These are phyloP conservation scores for Gossypium mustelinum DNA, from an alignment of 345 rosid species.

Conservation along the genomic window DNA sequence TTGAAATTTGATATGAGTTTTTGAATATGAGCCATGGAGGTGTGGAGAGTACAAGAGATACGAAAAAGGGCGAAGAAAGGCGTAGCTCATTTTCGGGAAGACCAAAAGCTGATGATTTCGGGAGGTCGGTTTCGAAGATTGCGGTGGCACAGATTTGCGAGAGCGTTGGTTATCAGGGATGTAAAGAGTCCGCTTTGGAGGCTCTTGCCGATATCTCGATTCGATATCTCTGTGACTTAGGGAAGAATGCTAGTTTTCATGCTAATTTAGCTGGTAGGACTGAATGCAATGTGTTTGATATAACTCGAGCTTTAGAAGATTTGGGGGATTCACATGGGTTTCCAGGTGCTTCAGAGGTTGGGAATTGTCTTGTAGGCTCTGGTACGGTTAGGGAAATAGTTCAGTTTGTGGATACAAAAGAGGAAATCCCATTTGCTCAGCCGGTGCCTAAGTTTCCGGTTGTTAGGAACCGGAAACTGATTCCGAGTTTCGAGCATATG, in stretches of 20 bases:
- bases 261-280: slow-evolving; percentile 82
- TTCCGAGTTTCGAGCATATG: slow-evolving; percentile 74
- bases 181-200: slow-evolving; percentile 66
- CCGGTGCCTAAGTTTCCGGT: slow-evolving; percentile 68
- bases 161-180: slow-evolving; percentile 66
- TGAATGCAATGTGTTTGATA: slow-evolving; percentile 72
- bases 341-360: slow-evolving; percentile 31
- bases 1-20: slow-evolving; percentile 41
- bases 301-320: slow-evolving; percentile 67
- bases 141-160: slow-evolving; percentile 84
- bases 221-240: slow-evolving; percentile 63
- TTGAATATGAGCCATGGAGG: slow-evolving; percentile 71
- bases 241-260: slow-evolving; percentile 52
- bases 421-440: slow-evolving; percentile 68
- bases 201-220: slow-evolving; percentile 59
- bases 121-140: slow-evolving; percentile 53
- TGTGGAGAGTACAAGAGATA: slow-evolving; percentile 34
- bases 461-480: slow-evolving; percentile 39
- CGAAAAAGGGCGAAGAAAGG: slow-evolving; percentile 26
- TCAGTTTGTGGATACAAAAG: slow-evolving; percentile 42
- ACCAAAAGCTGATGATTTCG: slow-evolving; percentile 53
- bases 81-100: slow-evolving; percentile 23
- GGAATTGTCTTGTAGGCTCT: slow-evolving; percentile 42
- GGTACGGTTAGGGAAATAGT: slow-evolving; percentile 45
- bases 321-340: slow-evolving; percentile 32